Evolutionary conservation across 2,329 filamentous ascomycete genomes (phyloP).

Genomic region (Penicillium sp.): DNA sequence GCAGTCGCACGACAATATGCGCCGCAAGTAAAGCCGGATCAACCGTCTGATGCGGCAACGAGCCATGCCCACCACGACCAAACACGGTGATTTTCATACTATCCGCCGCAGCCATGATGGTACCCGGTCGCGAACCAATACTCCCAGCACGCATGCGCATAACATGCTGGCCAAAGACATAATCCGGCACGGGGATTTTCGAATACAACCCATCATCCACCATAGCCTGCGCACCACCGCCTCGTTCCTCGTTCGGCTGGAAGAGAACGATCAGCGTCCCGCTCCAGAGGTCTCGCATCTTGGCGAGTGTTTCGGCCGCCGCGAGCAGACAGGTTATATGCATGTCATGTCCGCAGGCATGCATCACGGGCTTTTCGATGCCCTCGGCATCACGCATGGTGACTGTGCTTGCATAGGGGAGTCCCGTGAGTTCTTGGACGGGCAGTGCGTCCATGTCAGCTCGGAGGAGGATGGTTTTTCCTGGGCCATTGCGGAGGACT

Average conservation of each 20-base stretch:
- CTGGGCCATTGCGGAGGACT: constrained; percentile 51
- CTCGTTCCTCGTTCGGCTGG: constrained; percentile 71
- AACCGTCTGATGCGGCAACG: constrained; percentile 61
- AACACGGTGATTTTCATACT: constrained; percentile 60
- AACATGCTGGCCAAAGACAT: constrained; percentile 64
- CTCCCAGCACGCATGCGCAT: constrained; percentile 53
- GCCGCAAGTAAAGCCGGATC: constrained; percentile 66
- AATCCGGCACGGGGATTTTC: constrained; percentile 60
- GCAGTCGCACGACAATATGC: constrained; percentile 62
- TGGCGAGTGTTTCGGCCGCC: constrained; percentile 58
- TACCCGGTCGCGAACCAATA: constrained; percentile 47
- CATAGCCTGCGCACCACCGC: constrained; percentile 67
- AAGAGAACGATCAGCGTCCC: constrained; percentile 70
- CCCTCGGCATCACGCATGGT: constrained; percentile 57
- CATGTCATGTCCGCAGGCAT: constrained; percentile 67
- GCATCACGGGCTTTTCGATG: constrained; percentile 63
- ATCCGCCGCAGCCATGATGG: constrained; percentile 54
- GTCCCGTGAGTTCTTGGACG: constrained; percentile 54
- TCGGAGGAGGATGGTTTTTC: constrained; percentile 54
- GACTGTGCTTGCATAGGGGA: constrained; percentile 56
- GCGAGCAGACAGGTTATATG: constrained; percentile 64
- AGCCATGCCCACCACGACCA: constrained; percentile 65
- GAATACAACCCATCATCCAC: constrained; percentile 63
- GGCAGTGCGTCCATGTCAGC: constrained; percentile 60
- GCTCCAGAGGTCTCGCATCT: constrained; percentile 57